Evolutionary conservation across 106 monocot species (phyloP), one percentile per base, ranked within the genome.

Genomic region (Vanilla planifolia): DNA sequence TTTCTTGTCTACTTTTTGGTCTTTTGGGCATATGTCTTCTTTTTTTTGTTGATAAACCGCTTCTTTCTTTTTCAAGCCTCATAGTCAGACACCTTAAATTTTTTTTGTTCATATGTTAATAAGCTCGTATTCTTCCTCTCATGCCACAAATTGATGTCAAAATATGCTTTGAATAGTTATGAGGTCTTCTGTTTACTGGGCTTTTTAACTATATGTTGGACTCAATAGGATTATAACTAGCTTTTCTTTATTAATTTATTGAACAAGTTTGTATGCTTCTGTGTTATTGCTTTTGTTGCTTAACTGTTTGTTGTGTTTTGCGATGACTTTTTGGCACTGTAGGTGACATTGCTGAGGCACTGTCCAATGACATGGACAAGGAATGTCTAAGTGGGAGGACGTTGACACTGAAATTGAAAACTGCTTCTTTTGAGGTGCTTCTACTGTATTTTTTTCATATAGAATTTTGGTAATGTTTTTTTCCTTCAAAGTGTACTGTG

Each of bases 331-430:
- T 25, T 35, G 11, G 30, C 57, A 15, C 69, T 84, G 72, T 80
- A 92, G 92, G 50, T 55, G 85, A 85, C 47, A 77, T 92, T 67
- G 79, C 88, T 10, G 98, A 88, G 77, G 63, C 77, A 75, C 75
- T 99, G 64, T 79, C 98, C 21, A 68, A 67, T 62, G 92, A 99
- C 69, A 82, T 92, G 92, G 79, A 74, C 19, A 85, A 85, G 68
- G 92, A 92, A 68, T 69, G 64, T 17, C 66, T 92, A 48, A 71
- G 50, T 69, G 98, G 92, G 11, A 60, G 80, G 61, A 99, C 85
- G 39, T 71, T 99, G 67, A 85, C 98, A 48, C 60, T 99, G 51
- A 99, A 92, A 75, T 64, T 99, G 72, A 99, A 99, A 75, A 99
- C 88, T 37, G 43, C 92, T 56, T 61, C 82, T 46, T 99, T 99